phyloP scores from a whole-genome alignment of 495 filamentous ascomycete species.

The Hypomontagnella submonticulosa region DNA sequence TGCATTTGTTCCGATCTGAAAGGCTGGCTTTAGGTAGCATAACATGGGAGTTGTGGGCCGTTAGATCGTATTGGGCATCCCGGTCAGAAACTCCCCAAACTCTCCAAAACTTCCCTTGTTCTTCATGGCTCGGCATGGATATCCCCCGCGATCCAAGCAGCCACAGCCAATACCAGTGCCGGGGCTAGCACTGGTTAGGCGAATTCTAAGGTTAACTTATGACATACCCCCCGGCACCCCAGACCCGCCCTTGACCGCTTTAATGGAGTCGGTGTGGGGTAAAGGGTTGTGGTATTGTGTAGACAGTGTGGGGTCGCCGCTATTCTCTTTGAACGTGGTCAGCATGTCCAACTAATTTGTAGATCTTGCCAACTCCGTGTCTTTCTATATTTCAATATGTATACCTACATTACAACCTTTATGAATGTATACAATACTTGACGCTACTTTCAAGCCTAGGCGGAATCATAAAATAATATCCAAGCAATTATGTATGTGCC shows the following conservation, averaged over 20 bases:
- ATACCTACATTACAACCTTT: too few relatives aligned
- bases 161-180: conserved; percentile 29
- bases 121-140: not conserved
- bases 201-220: conserved; percentile 14
- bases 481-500: too few relatives aligned
- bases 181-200: conserved; percentile 13
- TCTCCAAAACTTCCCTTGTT: conserved; percentile 9
- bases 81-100: conserved; percentile 15
- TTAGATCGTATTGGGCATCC: conserved; percentile 27
- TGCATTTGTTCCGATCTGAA: conserved; percentile 10
- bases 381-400: too few relatives aligned
- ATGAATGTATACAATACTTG: too few relatives aligned
- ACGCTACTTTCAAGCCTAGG: too few relatives aligned
- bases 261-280: conserved; percentile 38
- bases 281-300: not conserved
- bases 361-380: too few relatives aligned
- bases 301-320: conserved; percentile 20
- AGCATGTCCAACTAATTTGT: not conserved
- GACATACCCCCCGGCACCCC: conserved; percentile 31
- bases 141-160: conserved; percentile 21
- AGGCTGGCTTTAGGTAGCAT: not conserved
- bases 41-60: conserved; percentile 6
- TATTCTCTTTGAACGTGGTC: conserved; percentile 2
- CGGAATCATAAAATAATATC: too few relatives aligned
- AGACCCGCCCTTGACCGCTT: conserved; percentile 28